Conservation (phyloP, 139 green algal genomes). For the Chlorella sp. region DNA sequence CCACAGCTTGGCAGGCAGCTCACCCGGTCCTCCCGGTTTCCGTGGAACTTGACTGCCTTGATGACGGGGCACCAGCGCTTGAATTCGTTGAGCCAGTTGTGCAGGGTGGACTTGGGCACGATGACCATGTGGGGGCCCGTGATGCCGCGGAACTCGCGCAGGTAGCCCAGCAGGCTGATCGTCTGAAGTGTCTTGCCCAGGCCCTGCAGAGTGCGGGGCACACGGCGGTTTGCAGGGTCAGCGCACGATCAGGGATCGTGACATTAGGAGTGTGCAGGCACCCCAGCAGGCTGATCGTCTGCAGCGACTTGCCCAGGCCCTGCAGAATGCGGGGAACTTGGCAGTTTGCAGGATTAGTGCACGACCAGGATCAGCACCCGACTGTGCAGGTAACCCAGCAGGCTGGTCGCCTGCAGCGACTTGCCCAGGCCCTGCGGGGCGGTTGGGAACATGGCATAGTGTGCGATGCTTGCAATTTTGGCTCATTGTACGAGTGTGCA, state of each 20-base stretch:
- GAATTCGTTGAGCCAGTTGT: constrained; percentile 99
- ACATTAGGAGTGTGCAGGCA: too few species aligned
- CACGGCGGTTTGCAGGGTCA: not conserved
- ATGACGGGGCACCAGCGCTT: constrained; percentile 92
- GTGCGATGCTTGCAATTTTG: too few species aligned
- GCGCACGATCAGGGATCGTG: too few species aligned
- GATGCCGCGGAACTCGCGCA: constrained; percentile 97
- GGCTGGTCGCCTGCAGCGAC: constrained; percentile 98
- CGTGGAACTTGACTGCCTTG: constrained; percentile 94
- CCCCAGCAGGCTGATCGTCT: constrained; percentile 97
- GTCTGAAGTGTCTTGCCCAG: constrained; percentile 99
- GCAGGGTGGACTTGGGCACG: constrained; percentile 97
- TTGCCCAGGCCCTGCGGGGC: constrained; percentile 91
- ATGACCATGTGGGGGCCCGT: constrained; percentile 95
- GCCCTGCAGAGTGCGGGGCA: constrained; percentile 63
- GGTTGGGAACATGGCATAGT: not conserved
- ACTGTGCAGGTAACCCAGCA: constrained; percentile 89
- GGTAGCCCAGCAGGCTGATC: constrained; percentile 96
- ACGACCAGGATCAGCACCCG: too few species aligned
- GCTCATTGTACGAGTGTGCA: too few species aligned
- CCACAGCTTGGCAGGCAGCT: not conserved
- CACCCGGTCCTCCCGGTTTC: constrained; percentile 91
- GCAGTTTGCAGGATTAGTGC: too few species aligned
- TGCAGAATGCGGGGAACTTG: constrained; percentile 39
- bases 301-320: constrained; percentile 98